These are phyloP conservation scores for Coprinellus micaceus DNA, from an alignment of 768 basidiomycete species.

Conservation along the genomic window DNA sequence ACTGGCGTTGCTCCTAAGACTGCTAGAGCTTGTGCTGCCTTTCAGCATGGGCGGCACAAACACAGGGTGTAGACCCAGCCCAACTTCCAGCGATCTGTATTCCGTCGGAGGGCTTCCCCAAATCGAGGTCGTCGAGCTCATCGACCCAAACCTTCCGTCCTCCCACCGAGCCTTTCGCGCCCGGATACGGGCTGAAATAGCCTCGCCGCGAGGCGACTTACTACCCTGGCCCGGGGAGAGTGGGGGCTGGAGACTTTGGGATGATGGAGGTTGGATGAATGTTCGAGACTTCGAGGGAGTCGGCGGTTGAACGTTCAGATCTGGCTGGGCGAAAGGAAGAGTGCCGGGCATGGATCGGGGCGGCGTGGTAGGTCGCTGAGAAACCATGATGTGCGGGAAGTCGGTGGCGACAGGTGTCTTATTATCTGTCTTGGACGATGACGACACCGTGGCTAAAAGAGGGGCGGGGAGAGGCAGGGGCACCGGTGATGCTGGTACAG, in stretches of 20 bases:
- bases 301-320: conserved; percentile 41
- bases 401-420: neutral
- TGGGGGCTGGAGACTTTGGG: neutral
- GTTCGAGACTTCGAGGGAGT: conserved; percentile 30
- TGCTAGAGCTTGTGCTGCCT: neutral
- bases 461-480: conserved; percentile 16
- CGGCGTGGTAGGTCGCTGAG: conserved; percentile 5
- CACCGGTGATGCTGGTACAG: conserved; percentile 40
- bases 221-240: neutral
- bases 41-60: neutral
- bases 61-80: neutral
- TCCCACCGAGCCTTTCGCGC: conserved; percentile 6
- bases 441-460: neutral
- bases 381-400: neutral
- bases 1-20: neutral
- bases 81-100: neutral
- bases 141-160: conserved; percentile 8
- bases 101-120: neutral
- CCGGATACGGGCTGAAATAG: conserved; percentile 7
- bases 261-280: conserved; percentile 10
- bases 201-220: conserved; percentile 4
- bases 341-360: neutral
- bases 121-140: neutral
- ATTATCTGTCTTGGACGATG: neutral
- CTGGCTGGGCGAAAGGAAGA: neutral